Evolutionary conservation across 768 basidiomycete genomes (phyloP).

Genomic region (Tulasnella sp.): DNA sequence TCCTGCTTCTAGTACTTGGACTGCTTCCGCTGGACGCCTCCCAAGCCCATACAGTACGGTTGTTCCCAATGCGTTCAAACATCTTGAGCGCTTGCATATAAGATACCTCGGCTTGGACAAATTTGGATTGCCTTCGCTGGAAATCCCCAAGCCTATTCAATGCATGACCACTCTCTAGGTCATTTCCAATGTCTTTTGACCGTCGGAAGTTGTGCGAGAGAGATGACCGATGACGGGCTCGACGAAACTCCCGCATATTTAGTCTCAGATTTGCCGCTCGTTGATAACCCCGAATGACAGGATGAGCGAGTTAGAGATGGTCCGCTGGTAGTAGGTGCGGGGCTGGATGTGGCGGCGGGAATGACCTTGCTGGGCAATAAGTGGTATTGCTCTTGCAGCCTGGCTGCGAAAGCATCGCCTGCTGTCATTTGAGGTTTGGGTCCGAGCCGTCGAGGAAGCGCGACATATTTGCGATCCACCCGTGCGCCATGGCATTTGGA

Average conservation of each 20-base stretch:
- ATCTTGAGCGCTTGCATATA: too few relatives aligned
- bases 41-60: too few relatives aligned
- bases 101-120: too few relatives aligned
- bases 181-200: too few relatives aligned
- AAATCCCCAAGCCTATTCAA: too few relatives aligned
- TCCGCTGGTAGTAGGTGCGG: not conserved
- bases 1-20: too few relatives aligned
- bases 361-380: not conserved
- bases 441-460: not conserved
- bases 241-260: slow-evolving; percentile 10
- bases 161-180: too few relatives aligned
- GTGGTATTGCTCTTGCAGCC: slow-evolving; percentile 1
- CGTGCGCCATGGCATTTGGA: not conserved
- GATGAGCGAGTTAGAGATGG: not conserved
- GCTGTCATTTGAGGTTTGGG: not conserved
- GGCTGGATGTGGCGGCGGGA: not conserved
- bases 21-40: too few relatives aligned
- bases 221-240: too few relatives aligned
- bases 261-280: not conserved
- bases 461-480: not conserved
- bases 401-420: slow-evolving; percentile 9
- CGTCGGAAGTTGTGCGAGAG: too few relatives aligned
- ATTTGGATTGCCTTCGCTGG: too few relatives aligned
- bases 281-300: not conserved
- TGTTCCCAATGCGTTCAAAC: too few relatives aligned